Evolutionary conservation across 139 green algal genomes (phyloP).

Genomic region (Protoeuglena noctilucae): DNA sequence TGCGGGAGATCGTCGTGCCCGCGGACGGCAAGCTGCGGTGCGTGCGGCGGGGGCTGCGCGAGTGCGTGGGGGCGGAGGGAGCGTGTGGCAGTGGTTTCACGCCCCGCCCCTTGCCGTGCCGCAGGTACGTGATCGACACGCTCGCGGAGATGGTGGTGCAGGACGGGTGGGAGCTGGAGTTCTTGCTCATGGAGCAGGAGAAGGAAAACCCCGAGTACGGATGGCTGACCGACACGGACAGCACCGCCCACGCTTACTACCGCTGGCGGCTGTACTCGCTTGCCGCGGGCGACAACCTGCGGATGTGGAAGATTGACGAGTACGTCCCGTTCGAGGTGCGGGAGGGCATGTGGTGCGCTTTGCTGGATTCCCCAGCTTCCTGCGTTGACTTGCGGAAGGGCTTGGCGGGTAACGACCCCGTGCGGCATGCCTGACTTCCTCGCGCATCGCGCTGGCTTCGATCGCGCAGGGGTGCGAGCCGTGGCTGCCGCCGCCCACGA

Average conservation of each 20-base stretch:
- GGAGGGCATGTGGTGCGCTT: constrained; percentile 77
- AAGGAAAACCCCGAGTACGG: constrained; percentile 56
- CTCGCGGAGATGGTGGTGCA: constrained; percentile 65
- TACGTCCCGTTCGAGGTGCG: constrained; percentile 28
- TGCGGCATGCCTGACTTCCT: background rate
- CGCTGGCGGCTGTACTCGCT: constrained; percentile 57
- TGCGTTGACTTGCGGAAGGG: background rate
- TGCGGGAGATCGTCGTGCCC: background rate
- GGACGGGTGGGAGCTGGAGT: constrained; percentile 65
- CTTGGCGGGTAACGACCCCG: background rate
- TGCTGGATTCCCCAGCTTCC: constrained; percentile 20
- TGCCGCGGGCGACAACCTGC: constrained; percentile 18
- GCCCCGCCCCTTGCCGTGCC: constrained; percentile 40
- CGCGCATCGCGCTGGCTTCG: no score
- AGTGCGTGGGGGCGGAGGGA: constrained; percentile 40
- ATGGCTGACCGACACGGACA: constrained; percentile 74
- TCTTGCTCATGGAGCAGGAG: constrained; percentile 53
- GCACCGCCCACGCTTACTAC: constrained; percentile 80
- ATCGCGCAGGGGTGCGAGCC: no score
- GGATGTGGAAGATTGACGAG: constrained; percentile 19
- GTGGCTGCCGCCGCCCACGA: background rate
- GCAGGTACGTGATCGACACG: constrained; percentile 79
- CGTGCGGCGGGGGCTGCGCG: constrained; percentile 7
- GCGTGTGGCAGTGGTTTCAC: no score
- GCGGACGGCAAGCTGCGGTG: background rate